These are phyloP conservation scores for Zygosaccharomyces bailii DNA, from an alignment of 805 yeast species.

Conservation along the genomic window DNA sequence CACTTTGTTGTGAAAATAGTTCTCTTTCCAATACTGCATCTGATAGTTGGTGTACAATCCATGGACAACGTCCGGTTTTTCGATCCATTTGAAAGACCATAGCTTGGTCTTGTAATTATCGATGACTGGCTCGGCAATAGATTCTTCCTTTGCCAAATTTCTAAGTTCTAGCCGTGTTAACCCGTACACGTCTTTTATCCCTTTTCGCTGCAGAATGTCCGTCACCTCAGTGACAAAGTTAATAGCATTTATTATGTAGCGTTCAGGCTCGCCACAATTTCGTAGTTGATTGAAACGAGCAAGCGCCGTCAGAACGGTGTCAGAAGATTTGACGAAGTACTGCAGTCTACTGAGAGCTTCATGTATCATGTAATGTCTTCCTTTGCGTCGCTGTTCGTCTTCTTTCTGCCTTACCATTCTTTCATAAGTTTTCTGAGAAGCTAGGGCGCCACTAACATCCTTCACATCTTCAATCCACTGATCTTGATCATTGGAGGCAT, in stretches of 20 bases:
- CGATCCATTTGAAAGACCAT: constrained; percentile 46
- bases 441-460: constrained; percentile 12
- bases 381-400: constrained; percentile 17
- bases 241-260: constrained; percentile 31
- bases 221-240: constrained; percentile 43
- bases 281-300: constrained; percentile 36
- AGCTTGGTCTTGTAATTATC: constrained; percentile 26
- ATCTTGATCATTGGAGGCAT: constrained; percentile 14
- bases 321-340: constrained; percentile 43
- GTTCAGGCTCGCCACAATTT: constrained; percentile 10
- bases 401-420: constrained; percentile 23
- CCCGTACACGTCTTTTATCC: constrained; percentile 42
- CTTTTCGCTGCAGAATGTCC: constrained; percentile 41
- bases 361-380: constrained; percentile 25
- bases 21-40: constrained; percentile 51
- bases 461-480: constrained; percentile 27
- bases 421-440: constrained; percentile 16
- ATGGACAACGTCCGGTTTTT: constrained; percentile 35
- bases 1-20: constrained; percentile 47
- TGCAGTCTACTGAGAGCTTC: constrained; percentile 35
- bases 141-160: constrained; percentile 26
- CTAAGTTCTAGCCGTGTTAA: constrained; percentile 42
- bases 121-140: constrained; percentile 23
- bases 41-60: constrained; percentile 52
- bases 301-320: constrained; percentile 48